A percentile compares a stretch with the other conserved stretches of the same genome.
Conservation (phyloP, 2,329 filamentous ascomycete species). For the Phaeosphaeriaceae sp. region DNA sequence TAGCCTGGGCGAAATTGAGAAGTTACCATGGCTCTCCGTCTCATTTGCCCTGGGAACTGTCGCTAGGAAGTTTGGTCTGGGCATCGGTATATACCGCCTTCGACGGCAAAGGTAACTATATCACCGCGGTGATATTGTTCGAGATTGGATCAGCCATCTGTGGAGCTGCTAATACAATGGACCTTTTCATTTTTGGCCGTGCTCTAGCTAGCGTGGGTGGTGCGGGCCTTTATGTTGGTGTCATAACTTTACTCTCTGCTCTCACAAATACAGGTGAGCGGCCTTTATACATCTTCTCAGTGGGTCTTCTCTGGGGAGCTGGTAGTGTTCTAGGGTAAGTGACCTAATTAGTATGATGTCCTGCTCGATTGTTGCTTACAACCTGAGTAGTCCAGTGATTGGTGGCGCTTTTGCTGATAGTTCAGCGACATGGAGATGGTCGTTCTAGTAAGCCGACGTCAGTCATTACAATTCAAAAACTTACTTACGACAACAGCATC, state of each 20-base stretch:
- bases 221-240: constrained; percentile 52
- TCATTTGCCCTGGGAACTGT: constrained; percentile 10
- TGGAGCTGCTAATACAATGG: constrained; percentile 35
- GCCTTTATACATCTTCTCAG: constrained; percentile 3
- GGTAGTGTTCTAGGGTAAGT: constrained; percentile 49
- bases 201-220: constrained; percentile 55
- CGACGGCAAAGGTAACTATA: constrained; percentile 53
- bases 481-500: constrained; percentile 2
- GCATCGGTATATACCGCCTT: constrained; percentile 35
- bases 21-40: constrained; percentile 21
- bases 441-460: constrained; percentile 62
- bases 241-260: constrained; percentile 7
- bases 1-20: constrained; percentile 10
- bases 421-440: constrained; percentile 4
- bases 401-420: constrained; percentile 51
- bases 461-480: constrained; percentile 50
- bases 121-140: constrained; percentile 42
- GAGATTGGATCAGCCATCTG: constrained; percentile 48
- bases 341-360: no score
- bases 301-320: constrained; percentile 48
- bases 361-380: no score
- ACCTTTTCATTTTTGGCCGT: constrained; percentile 49
- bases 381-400: constrained; percentile 44
- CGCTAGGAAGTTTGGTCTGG: not conserved
- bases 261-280: not conserved